These are phyloP conservation scores for Pelargonium australe DNA, from an alignment of 441 rosid genomes.

Conservation along the genomic window DNA sequence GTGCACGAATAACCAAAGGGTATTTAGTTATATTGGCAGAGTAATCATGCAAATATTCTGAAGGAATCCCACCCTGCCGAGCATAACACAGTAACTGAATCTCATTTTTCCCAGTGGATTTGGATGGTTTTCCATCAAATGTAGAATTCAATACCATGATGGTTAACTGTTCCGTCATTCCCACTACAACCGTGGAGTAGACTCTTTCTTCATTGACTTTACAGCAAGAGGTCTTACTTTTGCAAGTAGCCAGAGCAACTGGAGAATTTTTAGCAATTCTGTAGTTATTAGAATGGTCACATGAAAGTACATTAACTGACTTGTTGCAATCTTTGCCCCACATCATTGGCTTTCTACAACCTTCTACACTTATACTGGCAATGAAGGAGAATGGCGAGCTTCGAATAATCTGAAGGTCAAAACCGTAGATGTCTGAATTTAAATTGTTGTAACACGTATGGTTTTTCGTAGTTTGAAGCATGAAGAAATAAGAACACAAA, in stretches of 20 bases:
- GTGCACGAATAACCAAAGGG: constrained; percentile 55
- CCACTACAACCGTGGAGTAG: constrained; percentile 57
- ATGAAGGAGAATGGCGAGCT: constrained; percentile 64
- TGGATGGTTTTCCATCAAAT: constrained; percentile 25
- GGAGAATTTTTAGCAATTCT: constrained; percentile 23
- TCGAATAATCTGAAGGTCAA: constrained; percentile 57
- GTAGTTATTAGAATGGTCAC: constrained; percentile 43
- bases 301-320: constrained; percentile 59
- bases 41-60: constrained; percentile 58
- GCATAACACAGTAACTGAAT: constrained; percentile 51
- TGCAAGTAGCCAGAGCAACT: constrained; percentile 40
- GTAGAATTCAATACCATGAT: constrained; percentile 40
- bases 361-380: constrained; percentile 78
- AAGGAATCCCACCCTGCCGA: constrained; percentile 76
- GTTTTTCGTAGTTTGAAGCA: not conserved
- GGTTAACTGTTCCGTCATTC: constrained; percentile 50
- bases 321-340: constrained; percentile 90
- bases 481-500: not conserved
- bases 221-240: constrained; percentile 45
- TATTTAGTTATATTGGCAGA: constrained; percentile 45
- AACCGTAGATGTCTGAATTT: constrained; percentile 19
- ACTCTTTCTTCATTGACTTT: constrained; percentile 50
- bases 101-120: constrained; percentile 20
- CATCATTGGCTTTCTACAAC: constrained; percentile 62
- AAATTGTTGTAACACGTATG: constrained; percentile 4